phyloP scores from a whole-genome alignment of 192 early-diverging fungal genomes.

The Cetraspora pellucida region DNA sequence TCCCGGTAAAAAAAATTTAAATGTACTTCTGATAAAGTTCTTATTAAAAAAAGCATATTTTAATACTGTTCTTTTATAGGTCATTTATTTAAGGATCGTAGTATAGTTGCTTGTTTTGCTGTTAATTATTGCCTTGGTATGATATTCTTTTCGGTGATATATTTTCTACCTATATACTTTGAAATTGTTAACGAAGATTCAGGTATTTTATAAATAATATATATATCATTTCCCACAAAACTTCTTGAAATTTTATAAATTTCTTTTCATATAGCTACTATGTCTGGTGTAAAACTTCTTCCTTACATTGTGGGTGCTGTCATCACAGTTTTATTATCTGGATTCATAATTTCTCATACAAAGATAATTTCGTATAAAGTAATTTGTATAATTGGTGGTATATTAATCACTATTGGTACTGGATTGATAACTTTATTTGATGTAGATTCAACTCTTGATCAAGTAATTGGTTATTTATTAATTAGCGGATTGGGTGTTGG shows the following conservation, averaged over 20 bases:
- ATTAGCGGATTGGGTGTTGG: conserved; percentile 79
- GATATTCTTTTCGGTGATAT: conserved; percentile 63
- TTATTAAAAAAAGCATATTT: background rate
- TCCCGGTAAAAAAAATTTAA: conserved; percentile 52
- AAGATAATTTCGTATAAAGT: conserved; percentile 61
- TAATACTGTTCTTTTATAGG: conserved; percentile 24
- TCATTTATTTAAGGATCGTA: conserved; percentile 64
- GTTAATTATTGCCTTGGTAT: conserved; percentile 68
- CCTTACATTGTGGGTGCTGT: conserved; percentile 78
- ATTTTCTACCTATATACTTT: conserved; percentile 83
- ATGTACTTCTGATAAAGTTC: background rate
- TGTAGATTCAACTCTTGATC: conserved; percentile 46
- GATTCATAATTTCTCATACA: conserved; percentile 55
- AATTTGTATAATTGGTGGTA: conserved; percentile 64
- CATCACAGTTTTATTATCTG: conserved; percentile 64
- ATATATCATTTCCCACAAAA: too few relatives aligned
- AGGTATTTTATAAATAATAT: too few relatives aligned
- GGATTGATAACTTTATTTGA: conserved; percentile 68
- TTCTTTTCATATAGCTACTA: conserved; percentile 51
- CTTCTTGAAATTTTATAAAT: too few relatives aligned
- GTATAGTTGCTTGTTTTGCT: conserved; percentile 57
- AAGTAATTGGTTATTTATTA: conserved; percentile 65
- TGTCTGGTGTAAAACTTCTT: conserved; percentile 72
- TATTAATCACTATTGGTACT: conserved; percentile 62
- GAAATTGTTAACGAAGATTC: conserved; percentile 75